phyloP scores from a whole-genome alignment of 352 stramenopile genomes.

The Bremia lactucae region DNA sequence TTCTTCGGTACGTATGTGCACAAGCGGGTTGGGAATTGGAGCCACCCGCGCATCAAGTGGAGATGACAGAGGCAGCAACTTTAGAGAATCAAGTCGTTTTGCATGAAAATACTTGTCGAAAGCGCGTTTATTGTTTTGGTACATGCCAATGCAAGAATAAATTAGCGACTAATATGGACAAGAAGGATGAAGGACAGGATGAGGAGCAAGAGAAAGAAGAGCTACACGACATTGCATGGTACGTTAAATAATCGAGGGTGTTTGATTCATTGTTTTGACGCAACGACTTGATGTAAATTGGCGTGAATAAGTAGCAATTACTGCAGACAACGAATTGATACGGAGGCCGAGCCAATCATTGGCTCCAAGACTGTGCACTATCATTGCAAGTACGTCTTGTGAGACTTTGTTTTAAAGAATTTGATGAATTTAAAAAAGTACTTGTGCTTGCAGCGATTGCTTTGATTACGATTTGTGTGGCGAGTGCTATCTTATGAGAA shows the following conservation, averaged over 20 bases:
- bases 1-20: slow-evolving; percentile 58
- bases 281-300: slow-evolving; percentile 1
- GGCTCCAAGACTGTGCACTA: slow-evolving; percentile 23
- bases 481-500: slow-evolving; percentile 32
- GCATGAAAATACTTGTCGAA: slow-evolving; percentile 13
- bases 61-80: slow-evolving; percentile 12
- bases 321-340: slow-evolving; percentile 22
- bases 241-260: slow-evolving; percentile 7
- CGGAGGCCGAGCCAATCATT: slow-evolving; percentile 10
- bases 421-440: neutral
- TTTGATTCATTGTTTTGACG: neutral
- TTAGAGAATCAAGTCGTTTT: slow-evolving; percentile 15
- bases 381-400: slow-evolving; percentile 22
- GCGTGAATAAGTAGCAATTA: slow-evolving; percentile 19
- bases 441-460: slow-evolving; percentile 35
- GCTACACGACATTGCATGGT: slow-evolving; percentile 38
- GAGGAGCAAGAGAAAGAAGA: slow-evolving; percentile 16
- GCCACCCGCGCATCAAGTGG: slow-evolving; percentile 2
- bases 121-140: slow-evolving; percentile 26
- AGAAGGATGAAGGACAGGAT: slow-evolving; percentile 8
- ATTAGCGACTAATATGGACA: slow-evolving; percentile 20
- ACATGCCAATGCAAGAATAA: slow-evolving; percentile 45
- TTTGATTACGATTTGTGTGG: slow-evolving; percentile 69
- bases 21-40: slow-evolving; percentile 38
- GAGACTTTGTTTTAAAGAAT: neutral